phyloP scores from a whole-genome alignment of 805 yeast genomes.

The Candida nemodendra region DNA sequence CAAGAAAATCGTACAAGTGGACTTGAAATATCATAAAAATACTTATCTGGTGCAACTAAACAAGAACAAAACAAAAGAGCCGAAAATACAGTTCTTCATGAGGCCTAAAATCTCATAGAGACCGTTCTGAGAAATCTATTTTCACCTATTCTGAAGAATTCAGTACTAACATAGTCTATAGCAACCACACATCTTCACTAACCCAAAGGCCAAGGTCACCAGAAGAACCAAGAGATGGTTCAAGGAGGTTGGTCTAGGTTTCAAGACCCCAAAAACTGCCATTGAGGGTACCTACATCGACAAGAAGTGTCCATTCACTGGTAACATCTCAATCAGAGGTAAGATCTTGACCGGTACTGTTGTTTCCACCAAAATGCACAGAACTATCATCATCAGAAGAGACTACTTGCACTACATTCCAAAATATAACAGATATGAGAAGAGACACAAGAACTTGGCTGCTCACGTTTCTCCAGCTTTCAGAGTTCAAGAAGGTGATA shows the following conservation, averaged over 20 bases:
- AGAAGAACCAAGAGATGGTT: constrained; percentile 99
- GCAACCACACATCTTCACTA: constrained; percentile 99
- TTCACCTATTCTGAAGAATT: too few species aligned
- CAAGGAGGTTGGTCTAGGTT: constrained; percentile 99
- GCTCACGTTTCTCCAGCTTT: constrained; percentile 99
- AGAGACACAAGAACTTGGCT: constrained; percentile 99
- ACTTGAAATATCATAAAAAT: too few species aligned
- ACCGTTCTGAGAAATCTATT: too few species aligned
- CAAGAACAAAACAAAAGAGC: too few species aligned
- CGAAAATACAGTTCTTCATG: too few species aligned
- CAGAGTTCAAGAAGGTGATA: constrained; percentile 99
- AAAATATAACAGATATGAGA: constrained; percentile 99
- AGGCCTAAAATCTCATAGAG: too few species aligned
- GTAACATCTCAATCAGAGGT: constrained; percentile 98
- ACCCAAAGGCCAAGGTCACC: constrained; percentile 99
- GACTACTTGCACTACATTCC: constrained; percentile 99
- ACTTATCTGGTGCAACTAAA: too few species aligned
- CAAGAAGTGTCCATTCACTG: constrained; percentile 99
- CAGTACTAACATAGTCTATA: constrained; percentile 33
- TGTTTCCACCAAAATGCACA: constrained; percentile 99
- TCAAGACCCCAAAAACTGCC: constrained; percentile 99
- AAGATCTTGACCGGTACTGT: constrained; percentile 99
- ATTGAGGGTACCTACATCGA: constrained; percentile 98
- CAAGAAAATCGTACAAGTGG: too few species aligned
- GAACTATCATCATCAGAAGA: constrained; percentile 99